These are phyloP conservation scores for Myotisia sp. DNA, from an alignment of 2,329 filamentous ascomycete species.

Conservation along the genomic window DNA sequence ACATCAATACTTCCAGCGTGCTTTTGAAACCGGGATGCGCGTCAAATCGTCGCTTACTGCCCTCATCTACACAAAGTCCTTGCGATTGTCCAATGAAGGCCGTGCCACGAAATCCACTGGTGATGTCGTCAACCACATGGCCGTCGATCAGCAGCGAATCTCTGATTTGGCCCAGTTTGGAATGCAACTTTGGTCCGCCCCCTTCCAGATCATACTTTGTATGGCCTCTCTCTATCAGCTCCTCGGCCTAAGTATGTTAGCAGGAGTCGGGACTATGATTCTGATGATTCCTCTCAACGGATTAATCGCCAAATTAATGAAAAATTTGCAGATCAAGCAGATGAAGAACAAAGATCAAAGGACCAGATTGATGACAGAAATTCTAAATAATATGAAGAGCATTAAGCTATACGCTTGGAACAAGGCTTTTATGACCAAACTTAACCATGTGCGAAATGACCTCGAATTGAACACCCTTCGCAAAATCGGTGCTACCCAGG, in stretches of 20 bases:
- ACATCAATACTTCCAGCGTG: conserved; percentile 93
- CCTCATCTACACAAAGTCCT: conserved; percentile 81
- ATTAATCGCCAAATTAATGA: conserved; percentile 82
- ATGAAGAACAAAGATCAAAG: conserved; percentile 99
- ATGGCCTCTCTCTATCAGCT: conserved; percentile 92
- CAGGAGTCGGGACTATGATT: conserved; percentile 87
- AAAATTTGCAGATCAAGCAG: conserved; percentile 82
- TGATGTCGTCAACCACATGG: conserved; percentile 99
- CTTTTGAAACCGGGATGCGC: conserved; percentile 92
- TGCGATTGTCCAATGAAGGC: conserved; percentile 85
- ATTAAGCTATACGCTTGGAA: conserved; percentile 99
- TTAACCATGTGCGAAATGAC: conserved; percentile 92
- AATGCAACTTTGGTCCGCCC: conserved; percentile 90
- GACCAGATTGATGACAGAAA: conserved; percentile 88
- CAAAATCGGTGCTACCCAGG: conserved; percentile 88
- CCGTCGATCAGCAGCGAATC: conserved; percentile 87
- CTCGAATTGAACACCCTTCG: conserved; percentile 87
- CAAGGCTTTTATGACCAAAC: conserved; percentile 89
- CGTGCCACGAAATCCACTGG: conserved; percentile 78
- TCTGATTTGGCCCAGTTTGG: conserved; percentile 92
- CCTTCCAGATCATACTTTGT: conserved; percentile 89
- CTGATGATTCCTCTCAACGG: conserved; percentile 96
- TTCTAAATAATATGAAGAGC: conserved; percentile 98
- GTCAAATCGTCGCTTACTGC: conserved; percentile 84
- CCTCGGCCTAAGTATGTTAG: conserved; percentile 90